phyloP scores from a whole-genome alignment of 352 stramenopile genomes.

The Globisporangium acanthophoron region DNA sequence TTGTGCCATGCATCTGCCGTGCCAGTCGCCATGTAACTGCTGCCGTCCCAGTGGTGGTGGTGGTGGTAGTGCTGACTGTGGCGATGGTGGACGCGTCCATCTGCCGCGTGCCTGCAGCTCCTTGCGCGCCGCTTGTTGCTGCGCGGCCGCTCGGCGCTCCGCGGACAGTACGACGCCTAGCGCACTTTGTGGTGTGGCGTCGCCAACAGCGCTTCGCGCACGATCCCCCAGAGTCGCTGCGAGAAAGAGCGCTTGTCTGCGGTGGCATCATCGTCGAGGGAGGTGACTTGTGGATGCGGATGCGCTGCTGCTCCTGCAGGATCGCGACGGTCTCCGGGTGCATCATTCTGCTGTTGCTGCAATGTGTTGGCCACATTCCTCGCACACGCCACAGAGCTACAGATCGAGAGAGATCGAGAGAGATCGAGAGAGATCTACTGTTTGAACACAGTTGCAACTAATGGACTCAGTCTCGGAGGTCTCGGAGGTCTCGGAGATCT shows the following conservation, averaged over 20 bases:
- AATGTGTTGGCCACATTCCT: no score
- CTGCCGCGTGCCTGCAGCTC: conserved; percentile 6
- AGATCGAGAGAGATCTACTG: no score
- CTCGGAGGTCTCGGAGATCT: no score
- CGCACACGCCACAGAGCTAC: no score
- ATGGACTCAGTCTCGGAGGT: no score
- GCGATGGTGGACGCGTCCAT: neutral
- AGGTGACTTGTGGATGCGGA: neutral
- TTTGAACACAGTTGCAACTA: no score
- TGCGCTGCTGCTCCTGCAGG: conserved; percentile 7
- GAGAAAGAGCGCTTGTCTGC: conserved; percentile 1
- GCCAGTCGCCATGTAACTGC: neutral
- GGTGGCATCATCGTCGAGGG: neutral
- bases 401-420: no score
- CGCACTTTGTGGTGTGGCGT: conserved; percentile 8
- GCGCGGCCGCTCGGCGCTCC: neutral
- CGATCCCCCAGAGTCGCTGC: conserved; percentile 12
- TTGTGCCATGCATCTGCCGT: conserved; percentile 27
- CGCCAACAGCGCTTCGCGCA: conserved; percentile 4
- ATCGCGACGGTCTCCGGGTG: conserved; percentile 4
- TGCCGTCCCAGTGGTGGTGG: conserved; percentile 1
- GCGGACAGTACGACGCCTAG: conserved; percentile 10
- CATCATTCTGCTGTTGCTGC: neutral
- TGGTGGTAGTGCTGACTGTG: neutral
- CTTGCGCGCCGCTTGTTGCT: conserved; percentile 11